Evolutionary conservation across 1,139 yeast species (phyloP).

Genomic region (Yamadazyma mexicana): DNA sequence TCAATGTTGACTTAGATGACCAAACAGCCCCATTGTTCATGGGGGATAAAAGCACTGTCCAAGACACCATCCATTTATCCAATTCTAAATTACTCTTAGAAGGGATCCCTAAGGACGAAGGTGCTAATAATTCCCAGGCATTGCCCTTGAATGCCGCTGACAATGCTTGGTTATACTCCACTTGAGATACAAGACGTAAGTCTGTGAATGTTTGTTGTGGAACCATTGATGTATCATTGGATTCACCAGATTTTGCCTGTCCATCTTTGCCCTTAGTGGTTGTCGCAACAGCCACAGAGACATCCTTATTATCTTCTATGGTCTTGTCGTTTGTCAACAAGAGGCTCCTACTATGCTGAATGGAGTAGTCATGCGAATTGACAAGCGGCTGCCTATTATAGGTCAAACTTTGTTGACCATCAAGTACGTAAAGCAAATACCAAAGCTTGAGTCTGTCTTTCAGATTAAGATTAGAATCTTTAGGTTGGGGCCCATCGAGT

Average conservation of each 20-base stretch:
- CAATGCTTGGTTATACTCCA: slow-evolving; percentile 69
- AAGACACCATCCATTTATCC: slow-evolving; percentile 79
- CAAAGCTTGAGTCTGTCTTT: slow-evolving; percentile 58
- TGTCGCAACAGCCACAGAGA: background rate
- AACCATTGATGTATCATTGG: background rate
- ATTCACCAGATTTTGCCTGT: slow-evolving; percentile 5
- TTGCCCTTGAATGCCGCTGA: slow-evolving; percentile 58
- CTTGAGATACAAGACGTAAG: slow-evolving; percentile 66
- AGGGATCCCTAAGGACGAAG: slow-evolving; percentile 65
- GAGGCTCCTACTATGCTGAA: slow-evolving; percentile 42
- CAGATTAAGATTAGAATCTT: slow-evolving; percentile 17
- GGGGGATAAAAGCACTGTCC: slow-evolving; percentile 71
- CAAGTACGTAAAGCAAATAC: slow-evolving; percentile 67
- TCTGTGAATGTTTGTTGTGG: slow-evolving; percentile 38
- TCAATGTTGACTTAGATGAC: slow-evolving; percentile 70
- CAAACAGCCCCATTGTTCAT: slow-evolving; percentile 60
- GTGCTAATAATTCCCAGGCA: slow-evolving; percentile 63
- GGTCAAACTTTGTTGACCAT: slow-evolving; percentile 68
- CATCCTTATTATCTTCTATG: background rate
- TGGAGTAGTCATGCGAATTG: slow-evolving; percentile 44
- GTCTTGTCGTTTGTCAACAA: slow-evolving; percentile 12
- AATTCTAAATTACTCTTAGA: slow-evolving; percentile 65
- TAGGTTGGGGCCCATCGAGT: slow-evolving; percentile 35
- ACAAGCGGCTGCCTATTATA: slow-evolving; percentile 59
- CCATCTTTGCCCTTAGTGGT: background rate